Conservation (phyloP, 2,329 filamentous ascomycete species). For the Davidsoniella australis region DNA sequence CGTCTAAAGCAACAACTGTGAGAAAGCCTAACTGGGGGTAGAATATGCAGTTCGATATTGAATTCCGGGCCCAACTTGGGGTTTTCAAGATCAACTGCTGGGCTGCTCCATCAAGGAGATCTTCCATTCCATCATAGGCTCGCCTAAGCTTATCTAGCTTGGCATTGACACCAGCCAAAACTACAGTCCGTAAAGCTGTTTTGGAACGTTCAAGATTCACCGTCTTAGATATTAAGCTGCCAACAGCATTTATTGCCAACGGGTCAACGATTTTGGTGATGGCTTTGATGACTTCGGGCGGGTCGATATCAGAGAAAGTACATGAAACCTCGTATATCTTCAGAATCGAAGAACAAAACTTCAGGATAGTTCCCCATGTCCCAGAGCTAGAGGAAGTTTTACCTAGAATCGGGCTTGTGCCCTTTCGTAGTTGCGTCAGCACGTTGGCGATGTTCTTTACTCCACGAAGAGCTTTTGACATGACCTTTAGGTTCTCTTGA, state of each 20-base stretch:
- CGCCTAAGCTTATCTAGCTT: conserved; percentile 64
- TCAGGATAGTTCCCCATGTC: conserved; percentile 39
- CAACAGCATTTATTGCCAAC: background rate
- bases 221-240: conserved; percentile 5
- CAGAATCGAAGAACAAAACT: conserved; percentile 8
- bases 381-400: conserved; percentile 41
- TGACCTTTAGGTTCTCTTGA: conserved; percentile 30
- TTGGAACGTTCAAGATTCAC: conserved; percentile 30
- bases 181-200: conserved; percentile 52
- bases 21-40: conserved; percentile 87
- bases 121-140: conserved; percentile 60
- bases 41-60: conserved; percentile 63
- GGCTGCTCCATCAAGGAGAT: conserved; percentile 52
- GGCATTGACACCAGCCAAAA: conserved; percentile 53
- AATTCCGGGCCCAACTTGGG: conserved; percentile 37
- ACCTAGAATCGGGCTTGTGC: conserved; percentile 39
- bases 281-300: background rate
- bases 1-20: conserved; percentile 50
- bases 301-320: background rate
- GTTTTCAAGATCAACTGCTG: conserved; percentile 44
- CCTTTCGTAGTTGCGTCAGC: conserved; percentile 58
- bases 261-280: background rate
- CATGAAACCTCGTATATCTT: conserved; percentile 4
- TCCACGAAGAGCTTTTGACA: conserved; percentile 46
- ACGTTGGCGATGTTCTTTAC: conserved; percentile 60